These are phyloP conservation scores for Tripterygium wilfordii DNA, from an alignment of 177 flowering plant genomes.

Conservation along the genomic window DNA sequence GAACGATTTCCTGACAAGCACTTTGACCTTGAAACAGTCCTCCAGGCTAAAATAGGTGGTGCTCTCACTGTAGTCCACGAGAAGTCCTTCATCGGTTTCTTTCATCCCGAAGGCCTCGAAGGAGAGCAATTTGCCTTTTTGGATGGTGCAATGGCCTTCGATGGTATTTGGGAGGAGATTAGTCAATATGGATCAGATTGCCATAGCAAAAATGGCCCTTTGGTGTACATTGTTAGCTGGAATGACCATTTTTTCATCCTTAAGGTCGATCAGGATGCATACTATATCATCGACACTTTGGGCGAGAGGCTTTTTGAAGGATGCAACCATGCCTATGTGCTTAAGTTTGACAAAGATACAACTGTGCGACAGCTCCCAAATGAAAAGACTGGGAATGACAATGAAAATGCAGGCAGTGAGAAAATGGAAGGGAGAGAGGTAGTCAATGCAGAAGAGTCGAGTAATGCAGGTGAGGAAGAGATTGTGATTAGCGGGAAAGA, in stretches of 20 bases:
- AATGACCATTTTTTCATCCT: conserved; percentile 86
- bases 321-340: conserved; percentile 69
- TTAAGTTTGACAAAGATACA: conserved; percentile 65
- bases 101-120: conserved; percentile 69
- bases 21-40: conserved; percentile 88
- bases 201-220: conserved; percentile 22
- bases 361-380: conserved; percentile 37
- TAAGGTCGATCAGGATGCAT: conserved; percentile 71
- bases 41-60: conserved; percentile 78
- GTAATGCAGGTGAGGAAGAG: conserved; percentile 28
- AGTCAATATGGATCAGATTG: conserved; percentile 24
- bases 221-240: conserved; percentile 73
- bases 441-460: background rate
- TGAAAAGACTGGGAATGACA: conserved; percentile 28
- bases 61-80: conserved; percentile 56
- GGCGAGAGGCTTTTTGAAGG: conserved; percentile 93
- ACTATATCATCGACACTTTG: conserved; percentile 76
- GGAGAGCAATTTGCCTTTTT: conserved; percentile 64
- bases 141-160: conserved; percentile 90
- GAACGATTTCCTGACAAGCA: conserved; percentile 88
- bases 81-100: conserved; percentile 85
- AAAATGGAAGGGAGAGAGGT: background rate
- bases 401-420: conserved; percentile 2
- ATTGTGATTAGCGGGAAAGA: conserved; percentile 74
- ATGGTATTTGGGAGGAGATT: conserved; percentile 90